phyloP scores from a whole-genome alignment of 164 flowering plant species.

The Amborella trichopoda region DNA sequence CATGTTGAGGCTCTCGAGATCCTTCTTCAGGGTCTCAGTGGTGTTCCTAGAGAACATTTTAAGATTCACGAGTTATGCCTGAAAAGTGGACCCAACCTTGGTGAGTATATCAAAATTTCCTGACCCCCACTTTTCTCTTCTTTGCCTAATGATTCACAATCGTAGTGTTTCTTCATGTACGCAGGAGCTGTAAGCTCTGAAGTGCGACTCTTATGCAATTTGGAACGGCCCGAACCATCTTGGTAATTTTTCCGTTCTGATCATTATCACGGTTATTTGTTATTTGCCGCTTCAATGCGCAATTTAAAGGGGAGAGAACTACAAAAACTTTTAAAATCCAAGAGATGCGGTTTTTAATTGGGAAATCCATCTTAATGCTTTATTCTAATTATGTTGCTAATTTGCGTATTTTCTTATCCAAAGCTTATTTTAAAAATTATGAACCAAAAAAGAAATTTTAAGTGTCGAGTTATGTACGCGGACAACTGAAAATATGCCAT shows the following conservation, averaged over 20 bases:
- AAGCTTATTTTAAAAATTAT: too few species aligned
- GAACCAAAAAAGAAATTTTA: too few species aligned
- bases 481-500: too few species aligned
- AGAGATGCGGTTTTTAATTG: too few species aligned
- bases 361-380: too few species aligned
- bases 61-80: constrained; percentile 84
- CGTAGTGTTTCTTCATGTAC: neutral
- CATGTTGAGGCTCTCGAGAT: constrained; percentile 97
- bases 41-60: constrained; percentile 68
- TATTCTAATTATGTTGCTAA: too few species aligned
- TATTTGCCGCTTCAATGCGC: too few species aligned
- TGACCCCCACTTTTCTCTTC: neutral
- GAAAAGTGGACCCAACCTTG: constrained; percentile 77
- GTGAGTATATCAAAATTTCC: constrained; percentile 21
- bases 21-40: constrained; percentile 93
- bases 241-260: constrained; percentile 31
- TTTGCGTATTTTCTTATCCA: too few species aligned
- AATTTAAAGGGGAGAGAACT: too few species aligned
- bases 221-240: constrained; percentile 78
- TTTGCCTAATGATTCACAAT: neutral
- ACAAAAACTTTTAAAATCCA: too few species aligned
- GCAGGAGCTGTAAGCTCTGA: constrained; percentile 77
- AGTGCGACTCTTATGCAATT: constrained; percentile 76
- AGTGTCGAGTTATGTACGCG: too few species aligned
- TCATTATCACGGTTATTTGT: neutral